Percentiles rank a stretch among this genome's conserved stretches.
Evolutionary conservation across 768 basidiomycete genomes (phyloP).

Genomic region (Dictyophora rubrovolvata): DNA sequence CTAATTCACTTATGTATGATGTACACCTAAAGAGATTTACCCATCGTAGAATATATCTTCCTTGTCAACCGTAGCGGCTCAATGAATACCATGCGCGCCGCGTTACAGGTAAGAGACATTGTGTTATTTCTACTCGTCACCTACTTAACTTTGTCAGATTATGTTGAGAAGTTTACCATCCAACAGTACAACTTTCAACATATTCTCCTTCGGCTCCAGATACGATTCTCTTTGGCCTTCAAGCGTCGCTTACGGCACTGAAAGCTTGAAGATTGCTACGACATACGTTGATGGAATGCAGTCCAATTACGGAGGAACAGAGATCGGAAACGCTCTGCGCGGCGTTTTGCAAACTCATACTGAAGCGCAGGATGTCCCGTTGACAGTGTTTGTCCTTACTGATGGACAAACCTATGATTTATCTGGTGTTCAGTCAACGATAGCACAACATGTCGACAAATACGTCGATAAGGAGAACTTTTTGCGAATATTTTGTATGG

Average conservation of each 20-base stretch:
- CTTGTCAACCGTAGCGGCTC: constrained; percentile 50
- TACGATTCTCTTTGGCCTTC: constrained; percentile 25
- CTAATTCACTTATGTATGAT: background rate
- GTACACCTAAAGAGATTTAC: background rate
- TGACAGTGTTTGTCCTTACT: constrained; percentile 47
- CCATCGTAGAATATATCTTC: constrained; percentile 42
- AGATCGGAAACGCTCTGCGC: constrained; percentile 33
- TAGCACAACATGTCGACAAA: background rate
- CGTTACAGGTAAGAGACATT: background rate
- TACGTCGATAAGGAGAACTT: constrained; percentile 8
- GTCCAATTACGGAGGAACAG: constrained; percentile 42
- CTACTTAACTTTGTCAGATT: constrained; percentile 22
- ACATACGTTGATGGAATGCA: constrained; percentile 28
- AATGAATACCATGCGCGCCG: constrained; percentile 30
- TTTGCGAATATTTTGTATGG: constrained; percentile 46
- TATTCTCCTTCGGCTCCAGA: constrained; percentile 40
- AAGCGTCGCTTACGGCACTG: constrained; percentile 16
- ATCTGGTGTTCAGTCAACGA: background rate
- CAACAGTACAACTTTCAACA: constrained; percentile 38
- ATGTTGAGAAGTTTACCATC: constrained; percentile 38
- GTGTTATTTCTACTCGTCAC: background rate
- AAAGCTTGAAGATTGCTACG: constrained; percentile 9
- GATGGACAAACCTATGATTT: constrained; percentile 34
- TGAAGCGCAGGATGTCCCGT: constrained; percentile 19
- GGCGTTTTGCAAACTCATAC: constrained; percentile 27